These are phyloP conservation scores for Debaryomyces coudertii DNA, from an alignment of 1,139 yeast species.

Conservation along the genomic window DNA sequence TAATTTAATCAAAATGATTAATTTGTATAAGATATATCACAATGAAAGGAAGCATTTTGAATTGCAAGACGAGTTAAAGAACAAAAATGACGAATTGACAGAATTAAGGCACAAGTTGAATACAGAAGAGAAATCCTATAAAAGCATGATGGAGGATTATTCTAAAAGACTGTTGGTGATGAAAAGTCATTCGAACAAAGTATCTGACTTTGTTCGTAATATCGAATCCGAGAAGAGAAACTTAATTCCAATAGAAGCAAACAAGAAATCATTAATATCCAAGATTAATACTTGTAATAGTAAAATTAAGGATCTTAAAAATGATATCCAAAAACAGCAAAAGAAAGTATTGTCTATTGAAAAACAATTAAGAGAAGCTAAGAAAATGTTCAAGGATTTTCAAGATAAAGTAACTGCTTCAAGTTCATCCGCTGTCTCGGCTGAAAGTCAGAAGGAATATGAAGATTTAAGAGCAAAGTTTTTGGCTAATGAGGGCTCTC, in stretches of 20 bases:
- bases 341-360: conserved; percentile 43
- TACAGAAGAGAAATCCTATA: conserved; percentile 29
- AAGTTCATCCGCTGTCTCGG: conserved; percentile 40
- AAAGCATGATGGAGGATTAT: conserved; percentile 43
- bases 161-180: conserved; percentile 50
- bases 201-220: conserved; percentile 40
- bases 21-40: conserved; percentile 71
- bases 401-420: conserved; percentile 35
- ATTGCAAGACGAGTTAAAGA: conserved; percentile 28
- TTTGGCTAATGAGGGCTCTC: conserved; percentile 60
- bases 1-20: conserved; percentile 49
- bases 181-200: conserved; percentile 42
- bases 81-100: conserved; percentile 32
- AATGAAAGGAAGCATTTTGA: conserved; percentile 52
- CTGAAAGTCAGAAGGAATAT: conserved; percentile 62
- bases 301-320: conserved; percentile 55
- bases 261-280: conserved; percentile 47
- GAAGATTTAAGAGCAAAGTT: conserved; percentile 60
- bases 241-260: conserved; percentile 61
- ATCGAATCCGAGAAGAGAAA: conserved; percentile 52
- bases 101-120: conserved; percentile 28
- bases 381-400: conserved; percentile 46
- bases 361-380: conserved; percentile 51
- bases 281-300: conserved; percentile 53
- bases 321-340: conserved; percentile 59